Evolutionary conservation across 2,329 filamentous ascomycete species (phyloP), one percentile per base, ranked within the genome.

Genomic region (Stromatinia cepivora): DNA sequence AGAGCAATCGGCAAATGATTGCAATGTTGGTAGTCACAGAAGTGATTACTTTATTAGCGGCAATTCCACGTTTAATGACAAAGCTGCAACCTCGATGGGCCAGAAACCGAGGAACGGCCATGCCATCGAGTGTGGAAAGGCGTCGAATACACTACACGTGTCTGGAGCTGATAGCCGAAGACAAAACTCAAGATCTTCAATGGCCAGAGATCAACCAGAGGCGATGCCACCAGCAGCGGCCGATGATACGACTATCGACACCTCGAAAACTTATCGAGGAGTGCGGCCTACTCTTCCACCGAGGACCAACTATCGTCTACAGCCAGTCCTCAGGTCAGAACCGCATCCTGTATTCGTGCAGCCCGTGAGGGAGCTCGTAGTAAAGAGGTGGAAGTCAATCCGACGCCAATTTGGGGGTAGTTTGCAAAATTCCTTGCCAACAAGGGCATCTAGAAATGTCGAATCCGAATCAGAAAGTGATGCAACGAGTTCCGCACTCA

Each of bases 321-420:
- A 76, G 15, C 70, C 75, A 31, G 69, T 73, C 11, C 70, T 77
- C 36, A 72, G 72, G 9, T 77, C 75, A 1, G 76, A 77, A 34
- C 74, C 74, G 17, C 76, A 77, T 66, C 74, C 73, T 25, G 72
- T 77, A 5, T 78, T 75, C 46, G 70, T 78, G 5, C 76, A 78
- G 50, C 76, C 76, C 5, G 76, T 77, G 3, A 74, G 72, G 48
- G 75, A 78, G 50, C 66, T 77, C 10, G 75, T 76, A 4, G 75
- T 77, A 5, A 76, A 74, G 59, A 71, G 73, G 63, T 78, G 75
- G 76, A 70, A 67, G 20, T 72, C 71, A 9, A 69, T 77, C 36
- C 63, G 74, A 58, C 69, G 74, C 17, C 72, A 73, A 28, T 70
- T 78, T 61, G 71, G 75, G n/a, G 72, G 74, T 3, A 75, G 75